Evolutionary conservation across 1,284 basidiomycete genomes (phyloP).

Genomic region (Trametes pubescens): DNA sequence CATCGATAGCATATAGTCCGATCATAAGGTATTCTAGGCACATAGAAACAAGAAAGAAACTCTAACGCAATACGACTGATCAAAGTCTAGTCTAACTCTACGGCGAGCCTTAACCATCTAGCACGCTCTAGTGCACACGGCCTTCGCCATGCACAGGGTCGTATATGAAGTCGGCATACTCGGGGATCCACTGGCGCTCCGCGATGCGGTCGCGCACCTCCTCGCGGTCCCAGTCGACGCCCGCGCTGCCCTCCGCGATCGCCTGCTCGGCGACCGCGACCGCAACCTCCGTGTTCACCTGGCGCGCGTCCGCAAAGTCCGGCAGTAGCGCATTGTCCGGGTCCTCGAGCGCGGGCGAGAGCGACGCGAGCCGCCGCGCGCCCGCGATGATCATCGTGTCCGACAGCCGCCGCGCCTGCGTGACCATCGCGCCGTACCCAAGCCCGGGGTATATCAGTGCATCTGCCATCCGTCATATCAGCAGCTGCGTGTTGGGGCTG

Average conservation of each 20-base stretch:
- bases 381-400: slow-evolving; percentile 83
- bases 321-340: slow-evolving; percentile 71
- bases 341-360: slow-evolving; percentile 76
- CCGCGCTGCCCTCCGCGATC: slow-evolving; percentile 70
- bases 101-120: not conserved
- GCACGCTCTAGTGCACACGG: slow-evolving; percentile 1
- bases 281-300: slow-evolving; percentile 77
- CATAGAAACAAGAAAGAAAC: not conserved
- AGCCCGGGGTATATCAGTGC: slow-evolving; percentile 84
- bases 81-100: not conserved
- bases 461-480: slow-evolving; percentile 46
- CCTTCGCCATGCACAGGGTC: slow-evolving; percentile 44
- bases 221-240: slow-evolving; percentile 56
- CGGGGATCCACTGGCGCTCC: slow-evolving; percentile 62
- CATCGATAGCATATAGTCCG: slow-evolving; percentile 1
- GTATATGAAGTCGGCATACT: slow-evolving; percentile 69
- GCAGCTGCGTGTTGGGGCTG: not conserved
- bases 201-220: slow-evolving; percentile 59
- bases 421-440: slow-evolving; percentile 76
- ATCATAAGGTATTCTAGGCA: not conserved
- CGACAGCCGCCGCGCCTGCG: slow-evolving; percentile 68
- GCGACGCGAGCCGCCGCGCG: slow-evolving; percentile 69
- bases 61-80: not conserved
- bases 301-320: slow-evolving; percentile 70
- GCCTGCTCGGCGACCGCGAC: slow-evolving; percentile 80